These are phyloP conservation scores for Lathyrus oleraceus DNA, from an alignment of 306 rosid genomes.

Conservation along the genomic window DNA sequence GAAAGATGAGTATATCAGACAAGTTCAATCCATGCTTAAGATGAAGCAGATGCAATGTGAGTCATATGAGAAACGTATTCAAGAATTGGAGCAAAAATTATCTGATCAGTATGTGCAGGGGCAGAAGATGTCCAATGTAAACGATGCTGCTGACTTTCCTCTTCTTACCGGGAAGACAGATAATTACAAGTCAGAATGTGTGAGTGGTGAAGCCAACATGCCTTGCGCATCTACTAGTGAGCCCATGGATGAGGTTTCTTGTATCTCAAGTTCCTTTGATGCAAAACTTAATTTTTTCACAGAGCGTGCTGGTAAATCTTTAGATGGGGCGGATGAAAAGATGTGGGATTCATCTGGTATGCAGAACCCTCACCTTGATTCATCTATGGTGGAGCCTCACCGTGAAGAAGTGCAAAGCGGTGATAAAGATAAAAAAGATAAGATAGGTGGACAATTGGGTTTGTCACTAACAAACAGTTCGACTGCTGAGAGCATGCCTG, in stretches of 20 bases:
- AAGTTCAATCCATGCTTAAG: conserved; percentile 77
- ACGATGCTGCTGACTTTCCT: conserved; percentile 50
- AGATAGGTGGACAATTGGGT: conserved; percentile 63
- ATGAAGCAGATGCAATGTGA: conserved; percentile 75
- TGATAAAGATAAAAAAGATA: conserved; percentile 67
- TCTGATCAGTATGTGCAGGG: conserved; percentile 72
- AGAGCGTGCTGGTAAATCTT: conserved; percentile 56
- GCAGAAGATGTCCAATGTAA: conserved; percentile 55
- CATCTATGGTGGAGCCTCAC: conserved; percentile 82
- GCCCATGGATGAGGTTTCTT: conserved; percentile 96
- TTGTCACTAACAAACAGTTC: conserved; percentile 91
- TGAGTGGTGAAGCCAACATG: conserved; percentile 49
- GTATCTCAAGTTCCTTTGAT: conserved; percentile 79
- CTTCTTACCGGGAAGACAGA: conserved; percentile 54
- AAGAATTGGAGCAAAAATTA: conserved; percentile 90
- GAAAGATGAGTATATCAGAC: conserved; percentile 84
- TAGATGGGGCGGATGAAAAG: conserved; percentile 83
- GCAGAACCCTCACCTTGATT: conserved; percentile 74
- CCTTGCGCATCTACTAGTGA: conserved; percentile 65
- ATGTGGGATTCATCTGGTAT: conserved; percentile 89
- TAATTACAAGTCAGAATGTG: conserved; percentile 51
- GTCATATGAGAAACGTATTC: conserved; percentile 88
- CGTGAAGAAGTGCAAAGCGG: conserved; percentile 61
- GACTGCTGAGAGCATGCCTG: conserved; percentile 92
- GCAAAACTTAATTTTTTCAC: conserved; percentile 67